phyloP scores from a whole-genome alignment of 768 basidiomycete species.

The Trametes villosa region DNA sequence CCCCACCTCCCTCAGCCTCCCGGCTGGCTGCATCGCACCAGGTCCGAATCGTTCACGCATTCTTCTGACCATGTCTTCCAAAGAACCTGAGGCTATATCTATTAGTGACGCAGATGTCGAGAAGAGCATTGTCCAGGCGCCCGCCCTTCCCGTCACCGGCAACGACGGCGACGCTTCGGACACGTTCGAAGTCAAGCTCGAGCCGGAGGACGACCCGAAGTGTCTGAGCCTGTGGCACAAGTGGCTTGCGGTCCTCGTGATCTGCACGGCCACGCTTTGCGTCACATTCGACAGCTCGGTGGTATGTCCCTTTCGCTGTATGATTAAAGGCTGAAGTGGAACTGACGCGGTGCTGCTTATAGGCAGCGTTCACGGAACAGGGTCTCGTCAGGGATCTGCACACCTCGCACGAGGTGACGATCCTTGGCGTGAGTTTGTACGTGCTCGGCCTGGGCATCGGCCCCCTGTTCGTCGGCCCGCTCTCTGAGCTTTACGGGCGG shows the following conservation, averaged over 20 bases:
- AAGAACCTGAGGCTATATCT: constrained; percentile 13
- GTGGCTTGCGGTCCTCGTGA: constrained; percentile 33
- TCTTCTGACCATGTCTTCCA: too few species aligned
- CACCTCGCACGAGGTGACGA: constrained; percentile 56
- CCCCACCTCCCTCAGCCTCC: too few species aligned
- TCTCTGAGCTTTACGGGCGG: constrained; percentile 59
- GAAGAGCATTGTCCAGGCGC: constrained; percentile 11
- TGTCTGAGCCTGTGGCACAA: constrained; percentile 24
- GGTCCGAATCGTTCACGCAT: too few species aligned
- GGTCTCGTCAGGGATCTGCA: constrained; percentile 57
- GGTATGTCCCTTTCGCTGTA: constrained; percentile 39
- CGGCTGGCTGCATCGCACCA: too few species aligned
- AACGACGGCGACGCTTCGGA: constrained; percentile 1
- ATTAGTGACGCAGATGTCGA: constrained; percentile 16
- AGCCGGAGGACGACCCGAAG: constrained; percentile 34
- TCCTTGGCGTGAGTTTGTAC: constrained; percentile 53
- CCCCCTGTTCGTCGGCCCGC: constrained; percentile 41
- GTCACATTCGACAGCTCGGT: constrained; percentile 58
- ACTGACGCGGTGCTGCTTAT: too few species aligned
- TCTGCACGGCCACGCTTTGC: constrained; percentile 31
- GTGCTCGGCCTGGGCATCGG: constrained; percentile 43
- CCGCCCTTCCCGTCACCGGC: neutral
- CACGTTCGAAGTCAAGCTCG: constrained; percentile 26
- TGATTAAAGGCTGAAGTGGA: too few species aligned
- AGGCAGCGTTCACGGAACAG: constrained; percentile 68